phyloP scores from a whole-genome alignment of 306 rosid genomes.

The Medicago arabica region DNA sequence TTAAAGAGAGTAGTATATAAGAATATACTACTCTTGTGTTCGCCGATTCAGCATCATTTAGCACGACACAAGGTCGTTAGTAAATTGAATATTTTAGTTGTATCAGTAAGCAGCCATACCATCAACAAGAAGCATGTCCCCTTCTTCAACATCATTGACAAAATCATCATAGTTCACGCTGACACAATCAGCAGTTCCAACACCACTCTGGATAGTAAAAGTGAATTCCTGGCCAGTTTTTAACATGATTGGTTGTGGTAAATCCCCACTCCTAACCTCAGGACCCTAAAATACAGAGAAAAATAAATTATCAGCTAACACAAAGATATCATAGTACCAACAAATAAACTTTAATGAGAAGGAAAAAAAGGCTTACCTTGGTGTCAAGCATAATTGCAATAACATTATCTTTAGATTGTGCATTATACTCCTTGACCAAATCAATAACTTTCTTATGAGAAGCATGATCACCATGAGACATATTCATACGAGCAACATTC shows the following conservation, averaged over 20 bases:
- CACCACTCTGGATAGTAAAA: constrained; percentile 83
- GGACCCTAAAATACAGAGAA: constrained; percentile 70
- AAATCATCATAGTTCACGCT: constrained; percentile 96
- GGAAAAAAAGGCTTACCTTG: constrained; percentile 55
- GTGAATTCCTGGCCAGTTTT: constrained; percentile 81
- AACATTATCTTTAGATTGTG: constrained; percentile 70
- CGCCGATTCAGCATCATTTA: background rate
- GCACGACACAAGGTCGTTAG: background rate
- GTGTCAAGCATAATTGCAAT: constrained; percentile 98
- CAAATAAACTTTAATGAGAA: background rate
- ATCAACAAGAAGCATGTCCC: constrained; percentile 93
- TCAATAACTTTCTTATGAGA: constrained; percentile 97
- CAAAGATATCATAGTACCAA: constrained; percentile 8
- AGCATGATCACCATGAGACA: constrained; percentile 98
- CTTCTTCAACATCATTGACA: constrained; percentile 86
- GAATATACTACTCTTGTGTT: background rate
- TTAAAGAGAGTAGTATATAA: background rate
- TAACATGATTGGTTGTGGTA: constrained; percentile 77
- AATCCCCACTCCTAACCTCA: constrained; percentile 96
- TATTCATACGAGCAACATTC: constrained; percentile 95
- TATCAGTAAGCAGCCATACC: constrained; percentile 49
- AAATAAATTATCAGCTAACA: constrained; percentile 8
- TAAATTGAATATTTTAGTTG: constrained; percentile 6
- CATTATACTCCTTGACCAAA: constrained; percentile 92
- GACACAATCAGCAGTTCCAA: constrained; percentile 79